Percentiles rank a stretch among this genome's conserved stretches.
phyloP scores from a whole-genome alignment of 495 filamentous ascomycete species.

The Hypoxylon trugodes region DNA sequence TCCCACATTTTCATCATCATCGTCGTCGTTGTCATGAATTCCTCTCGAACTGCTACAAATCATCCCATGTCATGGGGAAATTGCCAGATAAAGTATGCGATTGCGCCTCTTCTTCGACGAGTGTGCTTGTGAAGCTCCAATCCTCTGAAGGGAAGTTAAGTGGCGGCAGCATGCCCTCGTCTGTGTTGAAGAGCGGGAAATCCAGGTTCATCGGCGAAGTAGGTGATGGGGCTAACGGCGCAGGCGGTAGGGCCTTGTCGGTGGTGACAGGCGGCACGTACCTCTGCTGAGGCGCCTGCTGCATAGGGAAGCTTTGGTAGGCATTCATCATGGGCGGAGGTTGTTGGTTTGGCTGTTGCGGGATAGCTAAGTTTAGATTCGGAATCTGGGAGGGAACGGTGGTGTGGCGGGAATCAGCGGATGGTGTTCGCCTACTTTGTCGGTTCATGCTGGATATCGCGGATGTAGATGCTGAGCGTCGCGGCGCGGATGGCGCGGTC shows the following conservation, averaged over 20 bases:
- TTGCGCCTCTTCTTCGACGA: conserved; percentile 38
- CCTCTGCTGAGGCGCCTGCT: conserved; percentile 23
- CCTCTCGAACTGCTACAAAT: conserved; percentile 33
- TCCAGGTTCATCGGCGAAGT: conserved; percentile 44
- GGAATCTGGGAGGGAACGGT: conserved; percentile 7
- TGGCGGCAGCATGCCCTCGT: conserved; percentile 29
- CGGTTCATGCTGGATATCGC: conserved; percentile 27
- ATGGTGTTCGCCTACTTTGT: conserved; percentile 30
- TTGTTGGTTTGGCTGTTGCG: conserved; percentile 12
- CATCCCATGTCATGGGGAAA: conserved; percentile 44
- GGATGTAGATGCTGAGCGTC: conserved; percentile 42
- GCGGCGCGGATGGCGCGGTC: conserved; percentile 26
- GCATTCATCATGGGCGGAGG: conserved; percentile 28
- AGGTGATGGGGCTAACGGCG: conserved; percentile 40
- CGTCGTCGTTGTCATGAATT: conserved; percentile 17
- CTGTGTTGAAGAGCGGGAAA: conserved; percentile 32
- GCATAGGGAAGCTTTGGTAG: conserved; percentile 37
- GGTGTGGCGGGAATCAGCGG: conserved; percentile 14
- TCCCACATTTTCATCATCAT: not conserved
- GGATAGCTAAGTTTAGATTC: conserved; percentile 26
- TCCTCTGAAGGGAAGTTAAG: conserved; percentile 36
- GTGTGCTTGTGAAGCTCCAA: conserved; percentile 45
- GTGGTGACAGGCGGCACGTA: conserved; percentile 17
- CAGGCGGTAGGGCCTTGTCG: conserved; percentile 44
- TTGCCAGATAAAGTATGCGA: conserved; percentile 25